Evolutionary conservation across 306 rosid species (phyloP).

Genomic region (Cicer bijugum): DNA sequence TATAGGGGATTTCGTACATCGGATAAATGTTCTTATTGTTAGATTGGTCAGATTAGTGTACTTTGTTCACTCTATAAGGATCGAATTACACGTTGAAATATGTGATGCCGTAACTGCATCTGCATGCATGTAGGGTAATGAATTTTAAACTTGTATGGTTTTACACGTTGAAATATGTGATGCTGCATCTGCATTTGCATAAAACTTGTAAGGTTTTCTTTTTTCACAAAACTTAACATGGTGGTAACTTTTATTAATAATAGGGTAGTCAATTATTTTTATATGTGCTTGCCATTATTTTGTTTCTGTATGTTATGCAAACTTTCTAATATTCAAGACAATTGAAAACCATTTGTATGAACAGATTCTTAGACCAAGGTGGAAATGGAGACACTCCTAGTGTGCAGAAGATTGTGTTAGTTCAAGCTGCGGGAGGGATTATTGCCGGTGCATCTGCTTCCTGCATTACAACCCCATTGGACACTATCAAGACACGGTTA

Average conservation of each 20-base stretch:
- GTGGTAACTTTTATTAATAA: conserved; percentile 1
- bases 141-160: conserved; percentile 15
- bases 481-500: conserved; percentile 94
- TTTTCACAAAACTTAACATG: not conserved
- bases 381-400: conserved; percentile 52
- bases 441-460: conserved; percentile 91
- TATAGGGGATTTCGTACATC: not conserved
- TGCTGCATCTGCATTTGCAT: conserved; percentile 36
- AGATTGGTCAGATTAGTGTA: conserved; percentile 37
- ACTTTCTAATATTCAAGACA: conserved; percentile 1
- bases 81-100: conserved; percentile 35
- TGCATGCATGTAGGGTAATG: conserved; percentile 1
- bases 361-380: conserved; percentile 61
- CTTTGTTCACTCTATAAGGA: conserved; percentile 12
- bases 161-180: conserved; percentile 9
- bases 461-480: conserved; percentile 87
- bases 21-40: conserved; percentile 21
- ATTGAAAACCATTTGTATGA: conserved; percentile 39
- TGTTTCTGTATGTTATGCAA: conserved; percentile 15
- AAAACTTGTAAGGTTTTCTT: conserved; percentile 8
- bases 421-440: conserved; percentile 88
- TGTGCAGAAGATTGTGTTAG: conserved; percentile 63
- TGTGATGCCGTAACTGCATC: conserved; percentile 29
- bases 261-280: conserved; percentile 28
- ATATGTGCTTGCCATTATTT: conserved; percentile 16